A percentile compares a stretch with the other conserved stretches of the same genome.
Conservation (phyloP, 192 early-diverging fungal species). For the Thamnidium elegans region DNA sequence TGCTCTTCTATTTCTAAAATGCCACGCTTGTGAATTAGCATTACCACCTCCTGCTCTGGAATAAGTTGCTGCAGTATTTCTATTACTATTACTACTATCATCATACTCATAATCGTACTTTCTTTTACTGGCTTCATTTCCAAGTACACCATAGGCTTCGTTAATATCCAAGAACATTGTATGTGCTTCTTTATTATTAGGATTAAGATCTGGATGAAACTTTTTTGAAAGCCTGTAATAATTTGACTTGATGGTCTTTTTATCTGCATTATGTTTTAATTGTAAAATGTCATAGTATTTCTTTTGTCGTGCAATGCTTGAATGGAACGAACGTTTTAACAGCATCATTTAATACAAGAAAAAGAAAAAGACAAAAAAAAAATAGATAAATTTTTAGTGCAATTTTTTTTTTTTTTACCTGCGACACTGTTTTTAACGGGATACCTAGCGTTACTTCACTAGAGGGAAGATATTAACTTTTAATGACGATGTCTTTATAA, state of each 20-base stretch:
- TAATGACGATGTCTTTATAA: too few species aligned
- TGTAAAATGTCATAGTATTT: conserved; percentile 48
- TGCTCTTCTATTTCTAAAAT: conserved; percentile 14
- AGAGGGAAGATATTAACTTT: too few species aligned
- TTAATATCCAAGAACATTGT: conserved; percentile 73
- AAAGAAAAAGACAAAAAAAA: background rate
- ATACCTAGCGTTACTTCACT: too few species aligned
- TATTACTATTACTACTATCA: conserved; percentile 2
- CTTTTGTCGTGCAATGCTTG: background rate
- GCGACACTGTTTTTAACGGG: too few species aligned
- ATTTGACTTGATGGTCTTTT: conserved; percentile 60
- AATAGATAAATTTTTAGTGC: background rate
- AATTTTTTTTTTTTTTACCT: too few species aligned
- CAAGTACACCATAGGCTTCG: conserved; percentile 82
- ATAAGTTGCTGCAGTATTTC: background rate
- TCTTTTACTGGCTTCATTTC: conserved; percentile 65
- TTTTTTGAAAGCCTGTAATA: conserved; percentile 76
- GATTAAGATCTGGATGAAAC: conserved; percentile 83
- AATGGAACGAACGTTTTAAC: conserved; percentile 13
- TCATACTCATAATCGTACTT: conserved; percentile 70
- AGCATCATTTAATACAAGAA: background rate
- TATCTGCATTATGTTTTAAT: conserved; percentile 40
- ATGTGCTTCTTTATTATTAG: conserved; percentile 63
- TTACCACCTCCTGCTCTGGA: conserved; percentile 11
- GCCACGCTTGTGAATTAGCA: conserved; percentile 15